Evolutionary conservation across 139 green algal species (phyloP).

Genomic region (Trebouxia sp.): DNA sequence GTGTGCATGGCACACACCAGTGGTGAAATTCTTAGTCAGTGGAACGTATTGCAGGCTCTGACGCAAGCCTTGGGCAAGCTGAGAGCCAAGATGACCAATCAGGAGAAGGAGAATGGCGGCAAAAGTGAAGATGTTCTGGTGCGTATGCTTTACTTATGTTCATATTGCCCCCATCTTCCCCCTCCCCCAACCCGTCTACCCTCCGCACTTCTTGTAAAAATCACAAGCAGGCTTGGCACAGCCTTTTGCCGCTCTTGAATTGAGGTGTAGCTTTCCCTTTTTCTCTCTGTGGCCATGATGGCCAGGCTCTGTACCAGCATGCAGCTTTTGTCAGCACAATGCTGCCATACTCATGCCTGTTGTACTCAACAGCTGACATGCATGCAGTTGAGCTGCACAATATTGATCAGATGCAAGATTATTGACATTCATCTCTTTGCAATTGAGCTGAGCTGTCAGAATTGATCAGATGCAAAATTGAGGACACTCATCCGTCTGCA

Average conservation of each 20-base stretch:
- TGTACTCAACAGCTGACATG: not conserved
- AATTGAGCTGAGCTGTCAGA: not conserved
- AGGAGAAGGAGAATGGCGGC: conserved; percentile 44
- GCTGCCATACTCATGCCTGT: not conserved
- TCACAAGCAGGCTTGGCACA: no score
- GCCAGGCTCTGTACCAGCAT: no score
- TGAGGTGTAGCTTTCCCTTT: no score
- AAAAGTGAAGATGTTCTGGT: conserved; percentile 38
- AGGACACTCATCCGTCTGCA: not conserved
- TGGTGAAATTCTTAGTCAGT: not conserved
- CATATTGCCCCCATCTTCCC: no score
- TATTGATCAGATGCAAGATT: no score
- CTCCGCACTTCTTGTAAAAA: not conserved
- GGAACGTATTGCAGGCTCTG: conserved; percentile 27
- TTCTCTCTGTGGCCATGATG: no score
- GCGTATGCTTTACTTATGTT: not conserved
- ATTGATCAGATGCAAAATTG: not conserved
- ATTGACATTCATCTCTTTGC: not conserved
- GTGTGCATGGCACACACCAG: no score
- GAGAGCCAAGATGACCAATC: conserved; percentile 39
- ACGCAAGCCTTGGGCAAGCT: conserved; percentile 37
- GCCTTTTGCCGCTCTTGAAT: no score
- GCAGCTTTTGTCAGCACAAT: not conserved
- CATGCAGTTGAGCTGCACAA: not conserved
- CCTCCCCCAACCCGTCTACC: not conserved